Conservation (phyloP, 2,329 filamentous ascomycete genomes). For the Davidsoniella eucalypti region DNA sequence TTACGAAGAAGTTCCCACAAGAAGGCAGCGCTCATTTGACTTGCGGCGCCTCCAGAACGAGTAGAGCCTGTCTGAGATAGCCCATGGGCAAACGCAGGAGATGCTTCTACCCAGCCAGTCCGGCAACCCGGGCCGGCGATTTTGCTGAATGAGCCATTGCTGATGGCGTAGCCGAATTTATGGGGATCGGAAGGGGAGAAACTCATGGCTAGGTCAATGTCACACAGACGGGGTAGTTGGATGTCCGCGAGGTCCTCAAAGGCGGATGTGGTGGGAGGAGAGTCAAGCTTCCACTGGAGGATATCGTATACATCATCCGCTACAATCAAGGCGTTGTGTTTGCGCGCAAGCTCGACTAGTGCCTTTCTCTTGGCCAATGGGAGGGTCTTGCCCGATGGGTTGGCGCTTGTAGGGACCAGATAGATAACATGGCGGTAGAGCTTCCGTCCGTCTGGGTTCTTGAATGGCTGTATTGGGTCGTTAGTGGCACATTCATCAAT, state of each 20-base stretch:
- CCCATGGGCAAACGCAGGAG: slow-evolving; percentile 34
- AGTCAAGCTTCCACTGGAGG: slow-evolving; percentile 53
- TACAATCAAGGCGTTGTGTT: slow-evolving; percentile 67
- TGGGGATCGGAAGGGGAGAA: slow-evolving; percentile 28
- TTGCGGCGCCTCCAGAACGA: slow-evolving; percentile 39
- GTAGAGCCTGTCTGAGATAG: slow-evolving; percentile 37
- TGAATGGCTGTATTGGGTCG: slow-evolving; percentile 28
- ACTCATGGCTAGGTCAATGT: slow-evolving; percentile 56
- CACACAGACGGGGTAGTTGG: slow-evolving; percentile 59
- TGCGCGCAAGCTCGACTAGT: slow-evolving; percentile 60
- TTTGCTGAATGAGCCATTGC: slow-evolving; percentile 85
- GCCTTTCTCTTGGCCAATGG: slow-evolving; percentile 46
- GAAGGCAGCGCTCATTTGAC: slow-evolving; percentile 36
- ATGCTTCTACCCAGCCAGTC: slow-evolving; percentile 77
- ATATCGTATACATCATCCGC: slow-evolving; percentile 92
- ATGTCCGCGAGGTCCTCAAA: slow-evolving; percentile 20
- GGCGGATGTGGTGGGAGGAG: slow-evolving; percentile 5
- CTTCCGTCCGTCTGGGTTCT: slow-evolving; percentile 45
- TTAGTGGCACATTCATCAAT: background rate
- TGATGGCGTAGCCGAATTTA: slow-evolving; percentile 61
- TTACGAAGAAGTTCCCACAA: slow-evolving; percentile 30
- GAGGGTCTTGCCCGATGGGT: slow-evolving; percentile 77
- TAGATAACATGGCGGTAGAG: slow-evolving; percentile 82
- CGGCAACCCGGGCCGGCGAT: slow-evolving; percentile 65
- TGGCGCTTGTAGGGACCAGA: slow-evolving; percentile 72